phyloP scores from a whole-genome alignment of 371 early-diverging fungal genomes.

The Haplosporangium sp. region DNA sequence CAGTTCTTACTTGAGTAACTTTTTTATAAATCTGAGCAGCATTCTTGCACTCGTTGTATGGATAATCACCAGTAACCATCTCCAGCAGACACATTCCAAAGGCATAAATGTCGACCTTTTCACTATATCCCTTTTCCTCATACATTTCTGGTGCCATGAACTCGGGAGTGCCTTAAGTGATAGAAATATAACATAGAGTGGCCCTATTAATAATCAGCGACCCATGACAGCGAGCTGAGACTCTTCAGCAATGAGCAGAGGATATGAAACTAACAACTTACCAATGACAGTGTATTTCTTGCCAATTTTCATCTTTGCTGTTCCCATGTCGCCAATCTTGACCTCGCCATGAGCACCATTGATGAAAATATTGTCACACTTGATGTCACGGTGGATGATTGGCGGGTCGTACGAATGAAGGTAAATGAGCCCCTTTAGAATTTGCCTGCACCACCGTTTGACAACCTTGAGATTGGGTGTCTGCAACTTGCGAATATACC shows the following conservation, averaged over 20 bases:
- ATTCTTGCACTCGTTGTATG: conserved; percentile 90
- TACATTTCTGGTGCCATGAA: conserved; percentile 97
- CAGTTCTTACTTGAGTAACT: conserved; percentile 67
- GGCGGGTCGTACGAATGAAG: conserved; percentile 87
- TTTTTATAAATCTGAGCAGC: conserved; percentile 90
- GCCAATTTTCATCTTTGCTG: conserved; percentile 83
- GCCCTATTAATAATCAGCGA: no score
- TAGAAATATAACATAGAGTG: no score
- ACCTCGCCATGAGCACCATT: conserved; percentile 93
- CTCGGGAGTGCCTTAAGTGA: conserved; percentile 80
- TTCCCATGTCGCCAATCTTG: conserved; percentile 95
- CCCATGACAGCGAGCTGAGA: no score
- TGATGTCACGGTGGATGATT: conserved; percentile 94
- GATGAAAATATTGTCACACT: conserved; percentile 92
- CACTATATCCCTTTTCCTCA: conserved; percentile 88
- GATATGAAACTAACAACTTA: conserved; percentile 45
- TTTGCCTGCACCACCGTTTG: conserved; percentile 87
- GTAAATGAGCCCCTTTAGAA: conserved; percentile 87
- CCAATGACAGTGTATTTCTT: conserved; percentile 91
- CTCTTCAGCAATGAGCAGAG: neutral
- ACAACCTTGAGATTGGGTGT: conserved; percentile 79
- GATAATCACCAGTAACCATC: conserved; percentile 91
- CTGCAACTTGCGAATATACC: conserved; percentile 75
- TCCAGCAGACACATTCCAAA: conserved; percentile 95
- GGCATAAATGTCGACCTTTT: conserved; percentile 94